Conservation (phyloP, 768 basidiomycete species). For the Gloeostereum incarnatum region DNA sequence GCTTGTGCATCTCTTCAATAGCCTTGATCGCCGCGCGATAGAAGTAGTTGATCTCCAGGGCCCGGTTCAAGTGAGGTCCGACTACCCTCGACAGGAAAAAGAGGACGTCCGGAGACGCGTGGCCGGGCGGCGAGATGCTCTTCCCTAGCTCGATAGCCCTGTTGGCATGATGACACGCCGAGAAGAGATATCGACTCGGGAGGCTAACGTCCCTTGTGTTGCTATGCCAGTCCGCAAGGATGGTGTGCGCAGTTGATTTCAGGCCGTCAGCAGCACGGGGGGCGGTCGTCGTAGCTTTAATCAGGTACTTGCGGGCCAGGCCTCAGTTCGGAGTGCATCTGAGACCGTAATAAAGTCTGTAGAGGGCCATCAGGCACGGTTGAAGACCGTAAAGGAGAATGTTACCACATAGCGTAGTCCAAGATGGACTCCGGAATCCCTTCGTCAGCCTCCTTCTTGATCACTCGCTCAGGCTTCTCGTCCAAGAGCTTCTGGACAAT, state of each 20-base stretch:
- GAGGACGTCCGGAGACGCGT: constrained; percentile 11
- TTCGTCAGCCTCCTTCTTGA: constrained; percentile 6
- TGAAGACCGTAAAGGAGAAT: neutral
- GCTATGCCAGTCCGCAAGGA: constrained; percentile 8
- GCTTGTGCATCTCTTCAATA: constrained; percentile 10
- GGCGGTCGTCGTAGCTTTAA: constrained; percentile 6
- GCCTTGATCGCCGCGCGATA: constrained; percentile 15
- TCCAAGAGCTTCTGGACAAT: neutral
- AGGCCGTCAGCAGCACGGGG: neutral
- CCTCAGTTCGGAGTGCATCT: constrained; percentile 6
- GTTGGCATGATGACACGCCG: constrained; percentile 11
- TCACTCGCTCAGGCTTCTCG: constrained; percentile 3
- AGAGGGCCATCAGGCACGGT: neutral
- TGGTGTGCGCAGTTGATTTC: constrained; percentile 6
- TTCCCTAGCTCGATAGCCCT: constrained; percentile 10
- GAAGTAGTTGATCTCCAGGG: constrained; percentile 9
- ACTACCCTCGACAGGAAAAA: constrained; percentile 12
- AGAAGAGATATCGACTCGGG: constrained; percentile 6
- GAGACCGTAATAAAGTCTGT: constrained; percentile 1
- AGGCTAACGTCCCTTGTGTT: neutral
- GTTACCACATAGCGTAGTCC: constrained; percentile 7
- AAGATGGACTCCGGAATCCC: constrained; percentile 5
- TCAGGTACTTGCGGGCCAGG: constrained; percentile 6
- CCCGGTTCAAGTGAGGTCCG: constrained; percentile 6
- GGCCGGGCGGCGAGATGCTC: neutral